Conservation (phyloP, 768 basidiomycete species). For the Pleurotus ostreatus region DNA sequence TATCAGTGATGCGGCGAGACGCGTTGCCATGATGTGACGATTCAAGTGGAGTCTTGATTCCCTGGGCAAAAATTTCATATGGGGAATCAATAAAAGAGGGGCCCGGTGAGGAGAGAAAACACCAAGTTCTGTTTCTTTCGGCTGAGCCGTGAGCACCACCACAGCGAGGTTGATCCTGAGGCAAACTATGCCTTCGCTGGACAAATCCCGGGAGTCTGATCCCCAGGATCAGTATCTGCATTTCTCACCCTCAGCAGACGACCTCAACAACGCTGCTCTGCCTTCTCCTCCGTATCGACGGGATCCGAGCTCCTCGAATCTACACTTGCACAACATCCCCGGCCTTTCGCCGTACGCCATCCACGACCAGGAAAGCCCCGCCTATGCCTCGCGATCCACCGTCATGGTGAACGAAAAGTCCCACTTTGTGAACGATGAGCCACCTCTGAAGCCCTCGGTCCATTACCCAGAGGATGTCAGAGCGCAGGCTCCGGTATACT, state of each 20-base stretch:
- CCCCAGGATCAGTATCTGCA: not conserved
- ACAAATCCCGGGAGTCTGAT: not conserved
- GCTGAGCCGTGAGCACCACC: too few species aligned
- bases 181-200: not conserved
- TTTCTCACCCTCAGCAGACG: not conserved
- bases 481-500: slow-evolving; percentile 20
- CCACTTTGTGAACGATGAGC: slow-evolving; percentile 18
- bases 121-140: too few species aligned
- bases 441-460: slow-evolving; percentile 35
- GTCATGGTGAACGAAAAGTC: slow-evolving; percentile 16
- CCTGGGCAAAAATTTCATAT: too few species aligned
- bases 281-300: slow-evolving; percentile 36
- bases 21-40: too few species aligned
- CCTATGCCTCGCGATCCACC: slow-evolving; percentile 21
- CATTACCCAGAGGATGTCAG: slow-evolving; percentile 49
- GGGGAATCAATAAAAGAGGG: too few species aligned
- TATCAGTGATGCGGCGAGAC: too few species aligned
- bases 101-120: too few species aligned
- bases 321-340: slow-evolving; percentile 12
- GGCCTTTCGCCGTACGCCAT: not conserved
- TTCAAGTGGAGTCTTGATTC: too few species aligned
- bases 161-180: too few species aligned
- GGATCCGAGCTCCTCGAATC: slow-evolving; percentile 28
- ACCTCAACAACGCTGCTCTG: slow-evolving; percentile 5
- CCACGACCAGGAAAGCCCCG: slow-evolving; percentile 18